These are phyloP conservation scores for Hypoxylon lenormandii DNA, from an alignment of 495 filamentous ascomycete species.

Conservation along the genomic window DNA sequence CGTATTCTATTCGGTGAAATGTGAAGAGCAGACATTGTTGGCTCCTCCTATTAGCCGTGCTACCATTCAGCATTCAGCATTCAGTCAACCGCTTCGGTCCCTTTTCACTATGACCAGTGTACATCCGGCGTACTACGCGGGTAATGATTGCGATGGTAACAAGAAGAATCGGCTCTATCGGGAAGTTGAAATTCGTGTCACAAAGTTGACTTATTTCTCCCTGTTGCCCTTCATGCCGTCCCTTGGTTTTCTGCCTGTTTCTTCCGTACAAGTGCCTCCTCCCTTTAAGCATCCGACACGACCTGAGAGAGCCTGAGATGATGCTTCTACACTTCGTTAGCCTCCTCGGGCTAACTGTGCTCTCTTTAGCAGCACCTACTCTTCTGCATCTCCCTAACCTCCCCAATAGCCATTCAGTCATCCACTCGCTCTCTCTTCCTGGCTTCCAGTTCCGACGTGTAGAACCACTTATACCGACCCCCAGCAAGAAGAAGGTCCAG, in stretches of 20 bases:
- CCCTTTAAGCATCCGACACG: background rate
- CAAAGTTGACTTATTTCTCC: background rate
- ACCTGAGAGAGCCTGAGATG: background rate
- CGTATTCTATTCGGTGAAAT: too few relatives aligned
- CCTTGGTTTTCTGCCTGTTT: background rate
- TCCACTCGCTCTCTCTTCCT: conserved; percentile 23
- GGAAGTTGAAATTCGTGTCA: too few relatives aligned
- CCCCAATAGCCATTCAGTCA: background rate
- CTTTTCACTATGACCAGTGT: background rate
- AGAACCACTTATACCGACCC: background rate
- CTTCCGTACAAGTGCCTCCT: background rate
- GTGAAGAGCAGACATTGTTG: too few relatives aligned
- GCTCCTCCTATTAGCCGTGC: too few relatives aligned
- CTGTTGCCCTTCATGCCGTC: background rate
- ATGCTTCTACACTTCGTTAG: conserved; percentile 1
- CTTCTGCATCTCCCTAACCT: background rate
- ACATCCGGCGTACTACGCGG: background rate
- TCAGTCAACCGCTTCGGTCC: background rate
- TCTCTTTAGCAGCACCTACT: conserved; percentile 5
- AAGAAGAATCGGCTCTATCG: too few relatives aligned
- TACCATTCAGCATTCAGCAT: too few relatives aligned
- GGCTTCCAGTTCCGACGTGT: conserved; percentile 28
- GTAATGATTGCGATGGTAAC: background rate
- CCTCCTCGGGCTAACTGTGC: background rate
- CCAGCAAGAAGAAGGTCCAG: conserved; percentile 22